A percentile compares a stretch with the other conserved stretches of the same genome.
These are phyloP conservation scores for Fusarium euwallaceae DNA, from an alignment of 2,329 filamentous ascomycete genomes.

Conservation along the genomic window DNA sequence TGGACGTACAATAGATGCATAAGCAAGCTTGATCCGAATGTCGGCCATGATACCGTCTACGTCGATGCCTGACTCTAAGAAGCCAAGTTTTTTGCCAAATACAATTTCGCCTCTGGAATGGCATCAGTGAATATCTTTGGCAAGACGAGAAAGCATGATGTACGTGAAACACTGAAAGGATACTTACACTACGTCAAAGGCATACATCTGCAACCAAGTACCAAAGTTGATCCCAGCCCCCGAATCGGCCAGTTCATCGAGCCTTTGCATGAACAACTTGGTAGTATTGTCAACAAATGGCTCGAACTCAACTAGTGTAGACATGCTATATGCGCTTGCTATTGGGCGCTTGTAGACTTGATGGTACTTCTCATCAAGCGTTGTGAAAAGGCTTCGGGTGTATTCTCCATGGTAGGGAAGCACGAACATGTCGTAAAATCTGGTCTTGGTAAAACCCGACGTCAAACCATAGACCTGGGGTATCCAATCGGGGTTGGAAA, in stretches of 20 bases:
- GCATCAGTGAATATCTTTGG: no score
- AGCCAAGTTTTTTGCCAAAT: background rate
- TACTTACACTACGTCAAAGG: background rate
- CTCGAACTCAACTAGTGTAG: slow-evolving; percentile 6
- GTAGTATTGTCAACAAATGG: slow-evolving; percentile 9
- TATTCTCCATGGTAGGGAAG: background rate
- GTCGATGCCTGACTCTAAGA: background rate
- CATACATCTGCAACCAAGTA: slow-evolving; percentile 16
- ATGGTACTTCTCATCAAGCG: background rate
- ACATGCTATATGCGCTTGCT: slow-evolving; percentile 3
- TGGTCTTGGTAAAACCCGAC: background rate
- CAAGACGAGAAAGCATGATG: no score
- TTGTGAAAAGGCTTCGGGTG: background rate
- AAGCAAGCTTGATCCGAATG: background rate
- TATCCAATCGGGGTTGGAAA: background rate
- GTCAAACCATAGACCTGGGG: background rate
- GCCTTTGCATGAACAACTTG: background rate
- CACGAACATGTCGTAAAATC: background rate
- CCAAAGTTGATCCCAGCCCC: background rate
- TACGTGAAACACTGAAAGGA: background rate
- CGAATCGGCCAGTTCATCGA: slow-evolving; percentile 5
- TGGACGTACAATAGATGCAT: background rate
- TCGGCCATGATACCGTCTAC: background rate
- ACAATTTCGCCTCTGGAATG: background rate
- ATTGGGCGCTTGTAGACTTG: background rate